Base-by-base conservation (phyloP, 225 moss, liverwort and hornwort species). In the Physcomitrium patens region DNA sequence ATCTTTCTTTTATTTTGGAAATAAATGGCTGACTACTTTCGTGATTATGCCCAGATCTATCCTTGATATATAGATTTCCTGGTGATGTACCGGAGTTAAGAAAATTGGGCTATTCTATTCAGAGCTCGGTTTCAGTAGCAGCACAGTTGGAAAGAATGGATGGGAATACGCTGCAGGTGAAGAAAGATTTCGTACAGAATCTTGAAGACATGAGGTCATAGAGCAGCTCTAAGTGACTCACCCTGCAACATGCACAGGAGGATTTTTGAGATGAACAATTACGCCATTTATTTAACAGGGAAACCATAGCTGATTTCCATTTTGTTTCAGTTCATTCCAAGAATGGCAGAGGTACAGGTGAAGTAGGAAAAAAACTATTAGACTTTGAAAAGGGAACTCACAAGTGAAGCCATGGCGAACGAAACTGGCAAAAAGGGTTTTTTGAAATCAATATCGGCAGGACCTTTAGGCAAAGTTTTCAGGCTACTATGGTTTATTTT, bases 401-500 rank as follows among this genome's bases (percentile, higher is more conserved):
- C 61, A 42, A 52, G 74, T 50, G 20, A 70, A 87, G 77, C 52
- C 48, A 79, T 87, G 87, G 81, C 70, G 73, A 81, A 68, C 63
- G 79, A 50, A 75, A 63, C 73, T 79, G 70, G 63, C 15, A 11
- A 70, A 52, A 77, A 60, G 68, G 60, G 83, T 8, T 48, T 65
- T 23, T 10, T 49, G 24, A 61, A 18, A 71, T 46, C 72, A 68
- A 19, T 82, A 41, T 82, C 71, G 18, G 79, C 68, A 68, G 87
- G 84, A 58, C 82, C 84, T 10, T 18, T 87, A 14, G 84, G 84
- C 74, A 62, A 67, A 48, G 14, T 84, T 57, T 79, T 71, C 44
- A 77, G 87, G 68, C 71, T 82, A 2, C 16, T 80, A 53, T 84
- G 84, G 84, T 88, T 88, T 72, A 3, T 88, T 63, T 12, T 76